These are phyloP conservation scores for Umbelopsis sp. DNA, from an alignment of 192 early-diverging fungal species.

Conservation along the genomic window DNA sequence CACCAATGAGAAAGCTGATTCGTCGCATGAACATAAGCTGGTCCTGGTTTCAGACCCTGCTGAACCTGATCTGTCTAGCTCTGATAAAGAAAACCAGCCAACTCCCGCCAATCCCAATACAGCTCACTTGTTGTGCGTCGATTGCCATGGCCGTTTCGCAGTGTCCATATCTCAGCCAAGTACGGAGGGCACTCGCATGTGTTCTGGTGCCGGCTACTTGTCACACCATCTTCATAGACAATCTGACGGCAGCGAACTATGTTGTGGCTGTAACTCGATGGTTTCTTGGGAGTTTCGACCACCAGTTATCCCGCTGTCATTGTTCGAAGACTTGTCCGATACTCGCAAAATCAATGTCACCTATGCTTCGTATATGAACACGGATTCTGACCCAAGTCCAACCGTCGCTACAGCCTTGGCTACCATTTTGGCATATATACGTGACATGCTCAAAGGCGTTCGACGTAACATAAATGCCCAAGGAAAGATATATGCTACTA, in stretches of 20 bases:
- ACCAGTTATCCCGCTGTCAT: slow-evolving; percentile 15
- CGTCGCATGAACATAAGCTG: not conserved
- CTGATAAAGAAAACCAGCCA: slow-evolving; percentile 19
- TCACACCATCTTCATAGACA: slow-evolving; percentile 33
- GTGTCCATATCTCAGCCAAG: not conserved
- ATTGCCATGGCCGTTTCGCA: slow-evolving; percentile 2
- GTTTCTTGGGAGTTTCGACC: not conserved
- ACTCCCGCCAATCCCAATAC: slow-evolving; percentile 1
- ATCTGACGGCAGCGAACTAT: slow-evolving; percentile 11
- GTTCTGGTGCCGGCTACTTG: slow-evolving; percentile 2
- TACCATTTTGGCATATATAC: slow-evolving; percentile 25
- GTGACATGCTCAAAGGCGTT: slow-evolving; percentile 26
- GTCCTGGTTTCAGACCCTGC: slow-evolving; percentile 6
- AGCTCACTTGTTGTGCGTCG: not conserved
- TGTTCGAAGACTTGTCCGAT: slow-evolving; percentile 14
- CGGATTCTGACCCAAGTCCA: not conserved
- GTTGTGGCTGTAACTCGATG: slow-evolving; percentile 28
- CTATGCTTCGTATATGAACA: slow-evolving; percentile 7
- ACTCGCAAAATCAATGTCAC: slow-evolving; percentile 24
- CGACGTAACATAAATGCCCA: slow-evolving; percentile 39
- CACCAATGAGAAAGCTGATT: not conserved
- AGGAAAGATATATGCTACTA: slow-evolving; percentile 32
- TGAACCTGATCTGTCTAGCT: not conserved
- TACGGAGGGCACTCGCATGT: not conserved
- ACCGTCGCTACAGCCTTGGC: slow-evolving; percentile 28